Percentiles rank a stretch among this genome's conserved stretches.
phyloP scores from a whole-genome alignment of 305 asterid genomes.

The Andrographis paniculata region DNA sequence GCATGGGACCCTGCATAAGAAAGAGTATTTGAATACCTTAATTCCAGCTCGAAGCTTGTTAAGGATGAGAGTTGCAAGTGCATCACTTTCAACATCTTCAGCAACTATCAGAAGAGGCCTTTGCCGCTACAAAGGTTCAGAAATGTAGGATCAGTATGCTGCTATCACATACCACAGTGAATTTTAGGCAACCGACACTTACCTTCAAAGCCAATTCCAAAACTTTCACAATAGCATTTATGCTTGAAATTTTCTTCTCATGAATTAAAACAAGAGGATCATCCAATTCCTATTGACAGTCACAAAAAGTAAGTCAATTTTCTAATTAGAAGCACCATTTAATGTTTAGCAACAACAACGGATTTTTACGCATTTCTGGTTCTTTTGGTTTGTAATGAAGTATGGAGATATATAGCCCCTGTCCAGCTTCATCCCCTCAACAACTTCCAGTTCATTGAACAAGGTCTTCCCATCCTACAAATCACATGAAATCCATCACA shows the following conservation, averaged over 20 bases:
- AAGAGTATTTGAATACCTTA: conserved; percentile 31
- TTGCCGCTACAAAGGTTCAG: conserved; percentile 37
- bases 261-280: conserved; percentile 69
- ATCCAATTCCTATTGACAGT: conserved; percentile 47
- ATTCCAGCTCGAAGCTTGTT: conserved; percentile 82
- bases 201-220: conserved; percentile 78
- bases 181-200: not conserved
- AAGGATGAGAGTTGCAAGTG: conserved; percentile 75
- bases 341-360: not conserved
- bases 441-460: conserved; percentile 80
- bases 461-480: conserved; percentile 83
- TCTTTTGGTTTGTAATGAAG: conserved; percentile 78
- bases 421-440: conserved; percentile 91
- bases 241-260: conserved; percentile 71
- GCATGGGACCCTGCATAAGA: not conserved
- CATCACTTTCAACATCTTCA: conserved; percentile 80
- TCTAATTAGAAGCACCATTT: not conserved
- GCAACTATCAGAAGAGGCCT: conserved; percentile 63
- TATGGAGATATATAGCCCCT: conserved; percentile 89
- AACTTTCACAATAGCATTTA: conserved; percentile 52
- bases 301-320: not conserved
- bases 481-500: too few species aligned
- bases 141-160: conserved; percentile 6
- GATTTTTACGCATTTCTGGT: conserved; percentile 77
- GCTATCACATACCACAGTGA: not conserved